These are phyloP conservation scores for Penicillium fuscoglaucum DNA, from an alignment of 2,329 filamentous ascomycete genomes.

Conservation along the genomic window DNA sequence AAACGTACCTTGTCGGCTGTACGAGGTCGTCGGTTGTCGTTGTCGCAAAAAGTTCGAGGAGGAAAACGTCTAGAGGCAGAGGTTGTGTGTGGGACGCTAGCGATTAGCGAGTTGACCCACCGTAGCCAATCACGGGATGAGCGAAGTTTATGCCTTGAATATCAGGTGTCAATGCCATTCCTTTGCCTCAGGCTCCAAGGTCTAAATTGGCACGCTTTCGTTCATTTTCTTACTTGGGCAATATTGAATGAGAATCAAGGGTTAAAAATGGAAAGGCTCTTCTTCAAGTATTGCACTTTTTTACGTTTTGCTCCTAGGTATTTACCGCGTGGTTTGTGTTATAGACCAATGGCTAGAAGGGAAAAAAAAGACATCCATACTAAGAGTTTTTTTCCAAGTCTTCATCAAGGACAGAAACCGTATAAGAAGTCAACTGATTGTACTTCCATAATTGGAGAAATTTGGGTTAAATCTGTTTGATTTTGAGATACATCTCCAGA, in stretches of 20 bases:
- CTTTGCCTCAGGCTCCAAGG: constrained; percentile 9
- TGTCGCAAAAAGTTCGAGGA: constrained; percentile 42
- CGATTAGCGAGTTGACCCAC: constrained; percentile 35
- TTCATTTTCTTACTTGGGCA: background rate
- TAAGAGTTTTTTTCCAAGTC: background rate
- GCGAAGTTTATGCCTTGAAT: constrained; percentile 13
- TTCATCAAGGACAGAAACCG: background rate
- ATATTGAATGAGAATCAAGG: background rate
- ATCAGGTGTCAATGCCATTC: background rate
- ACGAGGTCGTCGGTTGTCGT: constrained; percentile 46
- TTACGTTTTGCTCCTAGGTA: background rate
- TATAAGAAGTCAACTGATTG: background rate
- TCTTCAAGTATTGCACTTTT: background rate
- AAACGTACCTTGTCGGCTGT: constrained; percentile 48
- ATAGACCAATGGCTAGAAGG: background rate
- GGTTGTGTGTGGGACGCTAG: constrained; percentile 48
- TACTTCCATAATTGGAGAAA: background rate
- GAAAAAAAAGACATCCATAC: too few species aligned
- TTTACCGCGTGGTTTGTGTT: too few species aligned
- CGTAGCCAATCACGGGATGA: constrained; percentile 25
- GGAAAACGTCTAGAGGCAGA: constrained; percentile 30
- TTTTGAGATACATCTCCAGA: too few species aligned
- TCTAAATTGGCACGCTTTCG: background rate
- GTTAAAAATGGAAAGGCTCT: background rate
- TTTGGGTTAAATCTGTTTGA: background rate